These are phyloP conservation scores for Teratosphaeria gauchensis DNA, from an alignment of 2,329 filamentous ascomycete genomes.

Conservation along the genomic window DNA sequence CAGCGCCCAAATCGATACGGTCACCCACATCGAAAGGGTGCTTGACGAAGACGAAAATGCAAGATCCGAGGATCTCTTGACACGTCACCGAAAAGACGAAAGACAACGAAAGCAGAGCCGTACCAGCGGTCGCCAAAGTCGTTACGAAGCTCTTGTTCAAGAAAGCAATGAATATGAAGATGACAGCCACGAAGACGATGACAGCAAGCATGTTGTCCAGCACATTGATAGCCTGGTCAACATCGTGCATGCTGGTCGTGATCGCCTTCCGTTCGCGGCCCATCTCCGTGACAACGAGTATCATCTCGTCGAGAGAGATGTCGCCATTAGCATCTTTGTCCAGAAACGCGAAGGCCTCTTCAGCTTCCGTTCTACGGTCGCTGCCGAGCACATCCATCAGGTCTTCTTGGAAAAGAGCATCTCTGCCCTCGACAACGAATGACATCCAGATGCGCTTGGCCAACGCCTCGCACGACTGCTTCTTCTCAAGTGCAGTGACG, in stretches of 20 bases:
- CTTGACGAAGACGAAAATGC: conserved; percentile 98
- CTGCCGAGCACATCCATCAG: conserved; percentile 77
- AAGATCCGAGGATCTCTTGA: conserved; percentile 94
- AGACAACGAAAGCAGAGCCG: conserved; percentile 84
- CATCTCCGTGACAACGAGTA: conserved; percentile 74
- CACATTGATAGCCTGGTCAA: conserved; percentile 85
- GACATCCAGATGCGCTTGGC: conserved; percentile 97
- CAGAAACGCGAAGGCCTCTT: conserved; percentile 71
- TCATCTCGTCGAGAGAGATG: conserved; percentile 91
- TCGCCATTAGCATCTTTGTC: conserved; percentile 88
- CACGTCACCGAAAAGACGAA: conserved; percentile 90
- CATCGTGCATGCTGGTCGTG: conserved; percentile 89
- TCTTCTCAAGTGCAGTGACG: conserved; percentile 78
- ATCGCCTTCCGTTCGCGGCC: conserved; percentile 82
- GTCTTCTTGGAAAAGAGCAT: conserved; percentile 70
- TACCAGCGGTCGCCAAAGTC: conserved; percentile 81
- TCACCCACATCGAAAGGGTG: conserved; percentile 96
- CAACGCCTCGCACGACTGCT: conserved; percentile 75
- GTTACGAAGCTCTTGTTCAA: conserved; percentile 78
- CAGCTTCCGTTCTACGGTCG: conserved; percentile 64
- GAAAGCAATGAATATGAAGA: conserved; percentile 61
- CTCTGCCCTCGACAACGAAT: conserved; percentile 82
- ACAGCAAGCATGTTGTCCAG: conserved; percentile 78
- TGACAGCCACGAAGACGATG: conserved; percentile 67
- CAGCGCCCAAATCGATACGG: conserved; percentile 65